These are phyloP conservation scores for Aspergillus tamarii DNA, from an alignment of 2,329 filamentous ascomycete species.

Conservation along the genomic window DNA sequence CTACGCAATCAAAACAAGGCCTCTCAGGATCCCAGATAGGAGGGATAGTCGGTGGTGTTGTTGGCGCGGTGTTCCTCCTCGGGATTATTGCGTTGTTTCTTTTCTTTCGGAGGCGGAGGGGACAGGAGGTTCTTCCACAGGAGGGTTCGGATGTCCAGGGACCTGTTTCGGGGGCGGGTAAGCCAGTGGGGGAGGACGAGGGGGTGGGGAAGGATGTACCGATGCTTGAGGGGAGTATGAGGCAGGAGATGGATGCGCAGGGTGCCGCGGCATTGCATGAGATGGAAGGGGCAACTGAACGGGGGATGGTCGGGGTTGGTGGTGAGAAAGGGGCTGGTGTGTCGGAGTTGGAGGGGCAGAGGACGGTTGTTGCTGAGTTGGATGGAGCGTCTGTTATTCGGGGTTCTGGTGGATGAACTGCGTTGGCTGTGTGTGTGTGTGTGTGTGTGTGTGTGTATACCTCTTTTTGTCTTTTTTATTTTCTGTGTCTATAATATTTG, in stretches of 20 bases:
- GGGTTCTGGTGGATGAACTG: neutral
- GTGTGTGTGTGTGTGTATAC: neutral
- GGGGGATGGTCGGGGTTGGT: neutral
- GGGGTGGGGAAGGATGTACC: constrained; percentile 4
- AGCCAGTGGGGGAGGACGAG: neutral
- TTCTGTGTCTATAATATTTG: neutral
- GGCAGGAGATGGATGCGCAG: constrained; percentile 16
- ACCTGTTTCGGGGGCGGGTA: neutral
- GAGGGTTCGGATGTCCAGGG: neutral
- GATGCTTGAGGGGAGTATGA: constrained; percentile 16
- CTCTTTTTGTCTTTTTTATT: neutral
- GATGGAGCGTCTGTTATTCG: neutral
- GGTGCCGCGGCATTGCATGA: constrained; percentile 15
- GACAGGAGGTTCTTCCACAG: neutral
- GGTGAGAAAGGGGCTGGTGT: constrained; percentile 1
- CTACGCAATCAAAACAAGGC: neutral
- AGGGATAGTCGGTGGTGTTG: constrained; percentile 16
- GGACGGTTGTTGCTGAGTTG: constrained; percentile 1
- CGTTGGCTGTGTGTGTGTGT: neutral
- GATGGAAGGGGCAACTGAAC: constrained; percentile 1
- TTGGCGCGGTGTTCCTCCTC: constrained; percentile 11
- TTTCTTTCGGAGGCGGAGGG: constrained; percentile 6
- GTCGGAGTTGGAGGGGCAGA: neutral
- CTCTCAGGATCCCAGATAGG: constrained; percentile 13
- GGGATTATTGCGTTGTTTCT: neutral